Evolutionary conservation across 345 rosid genomes (phyloP), one percentile per base, ranked within the genome.

Genomic region (Arabidopsis arenosa): DNA sequence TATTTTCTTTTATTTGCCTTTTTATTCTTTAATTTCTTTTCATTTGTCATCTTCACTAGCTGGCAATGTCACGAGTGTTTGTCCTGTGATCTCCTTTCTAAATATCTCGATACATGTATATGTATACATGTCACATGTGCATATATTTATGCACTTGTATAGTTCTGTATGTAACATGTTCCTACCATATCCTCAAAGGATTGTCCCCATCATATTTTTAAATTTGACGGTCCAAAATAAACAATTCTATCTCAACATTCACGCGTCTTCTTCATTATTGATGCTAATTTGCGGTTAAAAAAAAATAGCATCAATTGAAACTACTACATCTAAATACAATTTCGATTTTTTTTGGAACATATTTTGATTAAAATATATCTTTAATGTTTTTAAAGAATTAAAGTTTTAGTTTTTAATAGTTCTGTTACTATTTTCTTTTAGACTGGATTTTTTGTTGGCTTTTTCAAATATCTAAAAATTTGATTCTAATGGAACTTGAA

Each of bases 41-140:
- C 79, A 74, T 79, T 74, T 79, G 82, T 74, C 79, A 68, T 79
- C 75, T 44, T 79, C 72, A 74, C 67, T 68, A 79, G 82, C 82
- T 79, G 82, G 82, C 82, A 79, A 49, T 74, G 82, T 79, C 82
- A 79, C 82, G 82, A 79, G 82, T 69, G 82, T 79, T 79, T 79
- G 82, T 79, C 82, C 63, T 69, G 79, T 74, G 79, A 79, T 74
- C 37, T 36, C 45, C 57, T 79, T 73, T 79, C 74, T 73, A 78
- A 73, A 73, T 78, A 72, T 78, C 74, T 73, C 74, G 32, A 60
- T 72, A 58, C 68, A 65, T 57, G 45, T 72, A 70, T 55, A 39
- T 18, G 37, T 72, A 52, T 62, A 52, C 55, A 66, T 41, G 74
- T 78, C 52, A 66, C 74, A 66, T 73, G 74, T 44, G 59, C 78